Conservation (phyloP, 2,329 filamentous ascomycete species). For the Aspergillus uvarum region DNA sequence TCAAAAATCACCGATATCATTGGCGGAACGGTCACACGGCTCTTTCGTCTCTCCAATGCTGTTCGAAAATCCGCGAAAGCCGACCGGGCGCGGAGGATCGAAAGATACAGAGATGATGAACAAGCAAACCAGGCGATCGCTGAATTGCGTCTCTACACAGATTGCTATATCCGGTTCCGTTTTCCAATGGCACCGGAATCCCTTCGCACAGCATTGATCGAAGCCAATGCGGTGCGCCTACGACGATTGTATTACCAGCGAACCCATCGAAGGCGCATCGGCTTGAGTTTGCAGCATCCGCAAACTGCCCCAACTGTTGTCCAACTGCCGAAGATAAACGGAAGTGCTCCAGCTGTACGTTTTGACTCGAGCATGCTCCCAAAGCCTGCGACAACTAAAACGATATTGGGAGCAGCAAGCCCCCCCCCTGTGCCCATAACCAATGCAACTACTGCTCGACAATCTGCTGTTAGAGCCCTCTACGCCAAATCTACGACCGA, state of each 20-base stretch:
- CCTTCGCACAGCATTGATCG: conserved; percentile 20
- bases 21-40: conserved; percentile 28
- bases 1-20: conserved; percentile 25
- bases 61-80: conserved; percentile 28
- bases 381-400: conserved; percentile 6
- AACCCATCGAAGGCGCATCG: conserved; percentile 14
- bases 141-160: conserved; percentile 30
- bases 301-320: conserved; percentile 6
- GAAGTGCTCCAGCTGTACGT: conserved; percentile 4
- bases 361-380: conserved; percentile 6
- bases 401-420: background rate
- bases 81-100: conserved; percentile 23
- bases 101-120: conserved; percentile 26
- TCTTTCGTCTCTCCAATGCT: conserved; percentile 30
- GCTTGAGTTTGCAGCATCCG: conserved; percentile 10
- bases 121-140: conserved; percentile 28
- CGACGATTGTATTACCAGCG: conserved; percentile 15
- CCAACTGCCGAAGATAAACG: conserved; percentile 7
- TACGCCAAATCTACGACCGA: conserved; percentile 12
- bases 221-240: conserved; percentile 14
- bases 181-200: conserved; percentile 26
- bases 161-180: conserved; percentile 29
- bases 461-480: conserved; percentile 9
- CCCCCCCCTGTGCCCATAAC: conserved; percentile 9
- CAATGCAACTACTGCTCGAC: conserved; percentile 16